A percentile compares a stretch with the other conserved stretches of the same genome.
Evolutionary conservation across 164 flowering plant species (phyloP).

Genomic region (Tinospora cordifolia): DNA sequence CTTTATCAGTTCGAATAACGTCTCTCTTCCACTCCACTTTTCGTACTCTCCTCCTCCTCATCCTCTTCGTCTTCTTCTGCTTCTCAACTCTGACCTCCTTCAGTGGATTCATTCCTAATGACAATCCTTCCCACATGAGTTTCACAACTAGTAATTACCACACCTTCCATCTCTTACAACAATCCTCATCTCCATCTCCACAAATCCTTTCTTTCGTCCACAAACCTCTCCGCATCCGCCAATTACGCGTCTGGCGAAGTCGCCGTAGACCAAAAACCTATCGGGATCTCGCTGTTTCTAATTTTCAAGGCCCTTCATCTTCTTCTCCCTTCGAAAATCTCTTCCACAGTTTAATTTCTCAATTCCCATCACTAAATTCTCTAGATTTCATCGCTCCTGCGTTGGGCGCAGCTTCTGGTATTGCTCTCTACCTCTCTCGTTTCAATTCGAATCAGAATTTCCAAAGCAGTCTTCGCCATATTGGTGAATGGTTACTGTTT

Average conservation of each 20-base stretch:
- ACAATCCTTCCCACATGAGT: conserved; percentile 6
- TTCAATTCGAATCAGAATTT: background rate
- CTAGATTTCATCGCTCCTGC: conserved; percentile 43
- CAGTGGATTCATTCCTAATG: background rate
- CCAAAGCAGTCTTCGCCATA: conserved; percentile 8
- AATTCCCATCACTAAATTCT: conserved; percentile 31
- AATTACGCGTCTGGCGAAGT: conserved; percentile 25
- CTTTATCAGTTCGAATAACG: background rate
- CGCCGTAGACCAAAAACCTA: conserved; percentile 26
- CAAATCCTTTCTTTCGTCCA: background rate
- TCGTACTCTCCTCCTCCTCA: too few species aligned
- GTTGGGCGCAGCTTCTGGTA: conserved; percentile 48
- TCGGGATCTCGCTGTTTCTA: background rate
- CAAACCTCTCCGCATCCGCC: conserved; percentile 1
- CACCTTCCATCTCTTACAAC: conserved; percentile 2
- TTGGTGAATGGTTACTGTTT: conserved; percentile 71
- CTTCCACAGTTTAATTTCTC: conserved; percentile 27
- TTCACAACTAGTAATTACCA: background rate
- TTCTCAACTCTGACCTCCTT: too few species aligned
- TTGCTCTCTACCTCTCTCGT: conserved; percentile 29
- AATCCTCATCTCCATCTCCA: background rate
- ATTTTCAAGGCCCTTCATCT: background rate
- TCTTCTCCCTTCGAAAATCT: conserved; percentile 15
- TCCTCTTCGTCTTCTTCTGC: too few species aligned
- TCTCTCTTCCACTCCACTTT: too few species aligned